Evolutionary conservation across 2,329 filamentous ascomycete genomes (phyloP).

Genomic region (Monilinia polystroma): DNA sequence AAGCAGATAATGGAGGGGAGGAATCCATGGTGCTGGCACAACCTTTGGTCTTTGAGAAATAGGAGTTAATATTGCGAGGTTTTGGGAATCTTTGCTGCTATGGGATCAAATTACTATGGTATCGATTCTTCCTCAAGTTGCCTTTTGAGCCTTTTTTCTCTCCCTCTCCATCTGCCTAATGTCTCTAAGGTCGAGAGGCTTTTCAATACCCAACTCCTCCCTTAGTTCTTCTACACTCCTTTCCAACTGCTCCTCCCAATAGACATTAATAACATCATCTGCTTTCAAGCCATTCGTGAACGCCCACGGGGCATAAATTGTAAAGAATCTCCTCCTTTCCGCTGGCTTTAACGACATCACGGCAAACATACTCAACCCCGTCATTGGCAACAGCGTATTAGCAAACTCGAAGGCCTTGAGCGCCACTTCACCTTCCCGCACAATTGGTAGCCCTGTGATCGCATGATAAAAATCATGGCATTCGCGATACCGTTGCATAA

Average conservation of each 20-base stretch:
- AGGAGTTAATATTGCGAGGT: slow-evolving; percentile 15
- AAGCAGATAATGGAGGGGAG: not conserved
- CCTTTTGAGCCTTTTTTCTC: slow-evolving; percentile 61
- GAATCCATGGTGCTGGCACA: not conserved
- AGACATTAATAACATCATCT: slow-evolving; percentile 88
- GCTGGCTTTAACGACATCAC: slow-evolving; percentile 60
- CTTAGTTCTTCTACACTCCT: slow-evolving; percentile 77
- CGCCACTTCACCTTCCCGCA: slow-evolving; percentile 96
- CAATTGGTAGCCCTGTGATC: slow-evolving; percentile 82
- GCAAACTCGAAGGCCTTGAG: slow-evolving; percentile 97
- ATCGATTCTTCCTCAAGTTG: slow-evolving; percentile 33
- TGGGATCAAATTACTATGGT: slow-evolving; percentile 29
- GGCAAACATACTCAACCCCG: slow-evolving; percentile 79
- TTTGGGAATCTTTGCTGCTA: slow-evolving; percentile 4
- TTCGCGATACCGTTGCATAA: slow-evolving; percentile 97
- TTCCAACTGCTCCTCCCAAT: slow-evolving; percentile 94
- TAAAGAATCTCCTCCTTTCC: slow-evolving; percentile 66
- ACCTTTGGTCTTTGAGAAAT: not conserved
- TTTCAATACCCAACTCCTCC: slow-evolving; percentile 75
- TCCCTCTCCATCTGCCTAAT: slow-evolving; percentile 70
- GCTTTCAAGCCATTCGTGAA: slow-evolving; percentile 74
- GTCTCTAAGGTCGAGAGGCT: slow-evolving; percentile 79
- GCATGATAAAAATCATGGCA: slow-evolving; percentile 98
- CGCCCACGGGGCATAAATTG: slow-evolving; percentile 86
- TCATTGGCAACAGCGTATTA: slow-evolving; percentile 94